Evolutionary conservation across 1,284 basidiomycete species (phyloP).

Genomic region (Athelia sp.): DNA sequence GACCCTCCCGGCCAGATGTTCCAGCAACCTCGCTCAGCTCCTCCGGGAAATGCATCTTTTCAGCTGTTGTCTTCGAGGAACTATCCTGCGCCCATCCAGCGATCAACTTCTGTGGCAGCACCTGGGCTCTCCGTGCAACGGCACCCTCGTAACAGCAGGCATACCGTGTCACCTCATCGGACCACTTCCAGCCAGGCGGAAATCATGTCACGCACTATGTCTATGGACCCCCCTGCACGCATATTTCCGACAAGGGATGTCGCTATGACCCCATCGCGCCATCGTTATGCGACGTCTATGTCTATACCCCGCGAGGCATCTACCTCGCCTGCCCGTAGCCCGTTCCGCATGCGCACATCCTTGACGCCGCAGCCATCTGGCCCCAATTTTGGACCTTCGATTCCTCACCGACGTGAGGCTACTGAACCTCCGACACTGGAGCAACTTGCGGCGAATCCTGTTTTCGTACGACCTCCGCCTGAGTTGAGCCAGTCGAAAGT

Average conservation of each 20-base stretch:
- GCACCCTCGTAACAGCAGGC: slow-evolving; percentile 27
- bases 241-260: slow-evolving; percentile 33
- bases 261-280: slow-evolving; percentile 16
- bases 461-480: slow-evolving; percentile 60
- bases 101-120: slow-evolving; percentile 32
- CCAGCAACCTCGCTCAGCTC: slow-evolving; percentile 15
- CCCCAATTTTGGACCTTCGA: slow-evolving; percentile 23
- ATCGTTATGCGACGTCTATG: slow-evolving; percentile 18
- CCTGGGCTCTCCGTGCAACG: slow-evolving; percentile 23
- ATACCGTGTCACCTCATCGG: slow-evolving; percentile 33
- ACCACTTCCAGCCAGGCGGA: slow-evolving; percentile 19
- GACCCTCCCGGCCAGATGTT: slow-evolving; percentile 50
- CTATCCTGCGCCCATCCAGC: slow-evolving; percentile 22
- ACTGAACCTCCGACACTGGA: slow-evolving; percentile 68
- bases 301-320: slow-evolving; percentile 28
- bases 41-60: slow-evolving; percentile 15
- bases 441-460: slow-evolving; percentile 53
- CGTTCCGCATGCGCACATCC: slow-evolving; percentile 59
- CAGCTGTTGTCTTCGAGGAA: slow-evolving; percentile 9
- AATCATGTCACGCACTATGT: slow-evolving; percentile 50
- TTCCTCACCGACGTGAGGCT: slow-evolving; percentile 33
- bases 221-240: slow-evolving; percentile 48
- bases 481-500: slow-evolving; percentile 26
- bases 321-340: slow-evolving; percentile 36
- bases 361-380: slow-evolving; percentile 63